phyloP scores from a whole-genome alignment of 2,329 filamentous ascomycete genomes.

The Penicillium concentricum region DNA sequence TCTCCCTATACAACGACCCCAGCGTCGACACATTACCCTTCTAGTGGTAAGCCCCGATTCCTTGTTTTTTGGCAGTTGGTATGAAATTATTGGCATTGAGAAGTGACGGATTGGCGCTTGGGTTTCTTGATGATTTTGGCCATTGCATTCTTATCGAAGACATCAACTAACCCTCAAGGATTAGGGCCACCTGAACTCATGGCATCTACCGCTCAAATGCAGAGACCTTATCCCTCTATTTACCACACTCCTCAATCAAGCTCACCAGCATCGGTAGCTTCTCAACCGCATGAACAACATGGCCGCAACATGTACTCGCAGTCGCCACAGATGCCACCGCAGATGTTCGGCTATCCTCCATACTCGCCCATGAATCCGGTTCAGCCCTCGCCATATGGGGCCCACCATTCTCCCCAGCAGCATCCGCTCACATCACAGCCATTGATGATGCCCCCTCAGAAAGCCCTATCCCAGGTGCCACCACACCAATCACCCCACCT shows the following conservation, averaged over 20 bases:
- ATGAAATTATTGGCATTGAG: background rate
- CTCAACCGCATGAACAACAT: conserved; percentile 86
- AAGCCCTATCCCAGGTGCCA: conserved; percentile 39
- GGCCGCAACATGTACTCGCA: conserved; percentile 78
- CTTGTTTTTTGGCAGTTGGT: conserved; percentile 46
- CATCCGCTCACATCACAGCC: conserved; percentile 58
- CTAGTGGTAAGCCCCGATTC: conserved; percentile 67
- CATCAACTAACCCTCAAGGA: conserved; percentile 55
- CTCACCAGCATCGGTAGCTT: conserved; percentile 89
- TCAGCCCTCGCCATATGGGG: conserved; percentile 57
- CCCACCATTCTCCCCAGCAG: conserved; percentile 54
- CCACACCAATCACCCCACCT: conserved; percentile 37
- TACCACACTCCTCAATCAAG: conserved; percentile 96
- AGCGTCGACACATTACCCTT: conserved; percentile 78
- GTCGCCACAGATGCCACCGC: conserved; percentile 75
- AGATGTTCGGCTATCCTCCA: conserved; percentile 74
- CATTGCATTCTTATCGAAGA: conserved; percentile 46
- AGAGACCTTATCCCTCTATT: conserved; percentile 78
- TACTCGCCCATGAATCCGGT: conserved; percentile 54
- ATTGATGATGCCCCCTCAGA: conserved; percentile 53
- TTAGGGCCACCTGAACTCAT: conserved; percentile 72
- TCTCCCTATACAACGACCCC: conserved; percentile 80
- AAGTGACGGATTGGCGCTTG: background rate
- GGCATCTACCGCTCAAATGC: conserved; percentile 64
- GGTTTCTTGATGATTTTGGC: background rate